Percentiles rank a stretch among this genome's conserved stretches.
Conservation (phyloP, 1,139 yeast genomes). For the Pneumocystis canis region DNA sequence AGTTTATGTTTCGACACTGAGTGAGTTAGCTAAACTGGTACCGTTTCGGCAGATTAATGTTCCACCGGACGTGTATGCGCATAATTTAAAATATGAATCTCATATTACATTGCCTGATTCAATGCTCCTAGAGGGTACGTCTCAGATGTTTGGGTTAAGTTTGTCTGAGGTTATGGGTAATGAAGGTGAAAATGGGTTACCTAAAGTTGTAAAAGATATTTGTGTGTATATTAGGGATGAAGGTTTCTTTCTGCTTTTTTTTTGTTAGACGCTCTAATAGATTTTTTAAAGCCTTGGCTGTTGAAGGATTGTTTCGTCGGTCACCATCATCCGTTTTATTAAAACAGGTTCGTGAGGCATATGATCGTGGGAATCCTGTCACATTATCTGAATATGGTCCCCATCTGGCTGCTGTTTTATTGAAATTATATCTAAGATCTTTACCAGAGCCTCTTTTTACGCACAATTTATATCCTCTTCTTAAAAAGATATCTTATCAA, state of each 20-base stretch:
- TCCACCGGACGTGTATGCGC: conserved; percentile 54
- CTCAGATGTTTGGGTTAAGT: conserved; percentile 13
- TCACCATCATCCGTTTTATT: conserved; percentile 19
- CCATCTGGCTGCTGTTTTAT: conserved; percentile 24
- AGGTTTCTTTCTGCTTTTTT: conserved; percentile 9
- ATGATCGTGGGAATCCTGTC: conserved; percentile 27
- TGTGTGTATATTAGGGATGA: conserved; percentile 16
- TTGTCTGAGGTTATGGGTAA: conserved; percentile 25
- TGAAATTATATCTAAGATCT: conserved; percentile 25
- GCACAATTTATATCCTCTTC: background rate
- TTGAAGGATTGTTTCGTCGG: conserved; percentile 22
- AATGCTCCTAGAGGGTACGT: background rate
- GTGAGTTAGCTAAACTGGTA: conserved; percentile 46
- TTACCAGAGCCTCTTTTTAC: conserved; percentile 27
- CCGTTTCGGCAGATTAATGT: conserved; percentile 69
- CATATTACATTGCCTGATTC: conserved; percentile 23
- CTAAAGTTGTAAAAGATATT: conserved; percentile 23
- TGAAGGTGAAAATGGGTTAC: conserved; percentile 16
- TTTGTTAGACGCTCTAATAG: background rate
- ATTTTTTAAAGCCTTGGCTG: conserved; percentile 11
- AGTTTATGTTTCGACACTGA: conserved; percentile 35
- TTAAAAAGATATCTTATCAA: background rate
- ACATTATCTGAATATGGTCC: conserved; percentile 25
- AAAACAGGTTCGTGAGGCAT: conserved; percentile 24
- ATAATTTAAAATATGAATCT: conserved; percentile 29